Base-by-base conservation (phyloP, 805 yeast species). In the Candida ortonii region DNA sequence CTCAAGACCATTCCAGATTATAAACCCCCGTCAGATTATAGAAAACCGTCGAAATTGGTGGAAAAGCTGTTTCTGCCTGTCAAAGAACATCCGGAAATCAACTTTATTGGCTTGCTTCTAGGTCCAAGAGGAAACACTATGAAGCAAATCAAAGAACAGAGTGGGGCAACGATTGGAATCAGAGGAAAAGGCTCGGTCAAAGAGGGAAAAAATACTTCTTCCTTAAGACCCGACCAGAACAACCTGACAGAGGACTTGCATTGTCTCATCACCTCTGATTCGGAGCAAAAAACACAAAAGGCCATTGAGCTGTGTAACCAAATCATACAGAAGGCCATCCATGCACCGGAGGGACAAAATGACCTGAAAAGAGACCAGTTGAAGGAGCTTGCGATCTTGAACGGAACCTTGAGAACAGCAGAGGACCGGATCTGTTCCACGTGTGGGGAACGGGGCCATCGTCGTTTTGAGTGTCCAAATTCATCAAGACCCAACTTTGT, bases 41-140 rank as follows among this genome's bases (percentile, higher is more conserved):
- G 70, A 43, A 68, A 79, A 39, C 80, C 83, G 7, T 56, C 62
- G 3, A 80, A 76, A 47, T 78, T 87, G 5, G 70, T 72, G 28
- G 96, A 89, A 49, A 93, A 89, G 62, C 70, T 86, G 32, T 89
- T 76, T 55, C 73, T 93, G 10, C 97, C 97, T 1, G 84, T 77
- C 3, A 73, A 78, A 24, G 90, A 86, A 40, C 81, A 87, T 62
- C 97, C 97, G 0, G 90, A 83, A 32, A 81, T 93, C 48, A 93
- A 93, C 61, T 90, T 90, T 55, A 84, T 93, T 34, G 99, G 99
- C 0, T 68, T 84, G 33, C 62, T 93, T 14, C 61, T 93, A 31
- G 99, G 99, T 0, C 98, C 99, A 20, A 79, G 99, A 67, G 99
- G 97, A 16, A 82, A 84, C 49, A 90, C 96, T 0, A 62, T 90